Conservation (phyloP, 2,329 filamentous ascomycete species). For the Penicillium paneum region DNA sequence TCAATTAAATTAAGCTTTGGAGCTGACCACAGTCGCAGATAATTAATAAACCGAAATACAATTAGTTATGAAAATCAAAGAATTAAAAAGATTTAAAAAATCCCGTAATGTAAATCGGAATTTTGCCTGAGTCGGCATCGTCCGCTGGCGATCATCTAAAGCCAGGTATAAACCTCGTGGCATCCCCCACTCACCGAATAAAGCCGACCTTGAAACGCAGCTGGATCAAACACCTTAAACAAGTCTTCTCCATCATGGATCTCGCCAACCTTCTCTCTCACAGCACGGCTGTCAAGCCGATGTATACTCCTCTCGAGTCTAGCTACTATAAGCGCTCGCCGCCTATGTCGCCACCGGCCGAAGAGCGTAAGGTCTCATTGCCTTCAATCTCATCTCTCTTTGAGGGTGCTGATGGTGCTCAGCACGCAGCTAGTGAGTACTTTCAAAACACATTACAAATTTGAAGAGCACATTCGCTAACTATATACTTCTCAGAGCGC, state of each 20-base stretch:
- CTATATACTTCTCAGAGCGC: conserved; percentile 21
- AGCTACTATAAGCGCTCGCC: conserved; percentile 30
- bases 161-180: conserved; percentile 24
- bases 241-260: conserved; percentile 29
- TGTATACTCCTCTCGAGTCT: conserved; percentile 16
- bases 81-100: conserved; percentile 2
- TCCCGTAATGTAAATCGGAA: conserved; percentile 11
- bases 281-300: conserved; percentile 24
- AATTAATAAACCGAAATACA: not conserved
- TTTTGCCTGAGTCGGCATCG: conserved; percentile 17
- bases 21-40: conserved; percentile 19
- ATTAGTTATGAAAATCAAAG: not conserved
- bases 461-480: conserved; percentile 10
- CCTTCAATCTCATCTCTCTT: conserved; percentile 92
- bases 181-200: conserved; percentile 10
- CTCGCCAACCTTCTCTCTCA: conserved; percentile 35
- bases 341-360: conserved; percentile 42
- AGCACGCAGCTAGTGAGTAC: conserved; percentile 42
- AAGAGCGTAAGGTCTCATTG: conserved; percentile 70
- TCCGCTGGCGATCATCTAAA: conserved; percentile 22
- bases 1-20: conserved; percentile 29
- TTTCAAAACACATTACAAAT: conserved; percentile 33
- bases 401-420: conserved; percentile 70
- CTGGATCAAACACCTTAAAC: conserved; percentile 1
- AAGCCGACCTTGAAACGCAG: conserved; percentile 5